Evolutionary conservation across 352 stramenopile genomes (phyloP).

Genomic region (Pilasporangium apinafurcum): DNA sequence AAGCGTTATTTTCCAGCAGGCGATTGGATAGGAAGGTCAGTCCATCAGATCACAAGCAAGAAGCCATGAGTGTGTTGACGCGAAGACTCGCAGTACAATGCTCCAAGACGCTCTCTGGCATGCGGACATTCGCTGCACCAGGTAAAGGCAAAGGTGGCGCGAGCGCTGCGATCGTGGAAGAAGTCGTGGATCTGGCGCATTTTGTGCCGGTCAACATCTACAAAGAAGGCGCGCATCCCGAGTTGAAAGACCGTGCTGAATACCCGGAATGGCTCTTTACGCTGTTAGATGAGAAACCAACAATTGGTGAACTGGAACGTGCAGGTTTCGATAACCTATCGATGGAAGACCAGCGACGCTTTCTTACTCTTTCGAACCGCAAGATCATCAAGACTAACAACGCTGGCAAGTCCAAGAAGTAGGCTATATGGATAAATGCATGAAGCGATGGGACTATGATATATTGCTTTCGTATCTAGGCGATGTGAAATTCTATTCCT

Average conservation of each 20-base stretch:
- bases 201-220: conserved; percentile 82
- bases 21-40: too few species aligned
- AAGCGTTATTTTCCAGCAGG: too few species aligned
- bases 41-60: conserved; percentile 7
- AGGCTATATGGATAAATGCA: conserved; percentile 13
- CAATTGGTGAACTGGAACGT: conserved; percentile 73
- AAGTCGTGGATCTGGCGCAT: conserved; percentile 68
- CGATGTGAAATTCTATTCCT: too few species aligned
- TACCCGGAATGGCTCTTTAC: conserved; percentile 84
- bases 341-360: conserved; percentile 73
- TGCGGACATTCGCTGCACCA: conserved; percentile 50
- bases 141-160: conserved; percentile 61
- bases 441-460: neutral
- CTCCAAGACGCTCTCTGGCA: conserved; percentile 22
- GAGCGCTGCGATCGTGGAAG: conserved; percentile 41
- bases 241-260: conserved; percentile 73
- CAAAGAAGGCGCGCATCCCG: conserved; percentile 77
- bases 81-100: conserved; percentile 27
- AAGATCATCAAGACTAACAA: conserved; percentile 69
- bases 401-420: conserved; percentile 84
- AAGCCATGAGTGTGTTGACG: conserved; percentile 31
- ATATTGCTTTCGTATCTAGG: too few species aligned
- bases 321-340: conserved; percentile 73
- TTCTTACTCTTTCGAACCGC: conserved; percentile 70
- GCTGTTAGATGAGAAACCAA: conserved; percentile 66